Evolutionary conservation across 2,329 filamentous ascomycete species (phyloP), one percentile per base, ranked within the genome.

Genomic region (Orbilia javanica): DNA sequence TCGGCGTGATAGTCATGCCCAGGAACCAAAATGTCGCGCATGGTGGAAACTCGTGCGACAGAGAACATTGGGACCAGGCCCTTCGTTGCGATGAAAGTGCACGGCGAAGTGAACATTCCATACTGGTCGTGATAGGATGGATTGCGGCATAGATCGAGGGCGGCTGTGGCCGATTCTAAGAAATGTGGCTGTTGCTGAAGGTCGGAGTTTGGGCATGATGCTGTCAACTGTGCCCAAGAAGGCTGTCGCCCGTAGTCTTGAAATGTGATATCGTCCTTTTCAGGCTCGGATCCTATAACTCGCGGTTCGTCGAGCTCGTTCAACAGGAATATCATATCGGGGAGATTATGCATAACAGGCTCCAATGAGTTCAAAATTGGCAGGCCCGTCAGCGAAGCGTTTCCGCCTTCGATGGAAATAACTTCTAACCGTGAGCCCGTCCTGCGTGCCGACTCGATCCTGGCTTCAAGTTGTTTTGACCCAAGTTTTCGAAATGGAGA

Each of bases 281-380:
- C 39, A 3, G 60, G 34, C 34, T 48, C 15, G 29, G 36, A 46
- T 18, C 60, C 60, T 31, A 64, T n/a, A 34, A 64, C 60, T 13
- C 60, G 60, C 25, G 60, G 60, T 64, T 64, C 60, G 39, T 64
- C 60, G n/a, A 64, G 60, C 39, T 64, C 60, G 31, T 64, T 64
- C 34, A 64, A 20, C 8, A 64, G 60, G 20, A 64, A 64, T 8
- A 18, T 64, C 31, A 64, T 31, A 48, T 64, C 39, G 8, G 60
- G 60, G n/a, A 64, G 36, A 13, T 48, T 39, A 27, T 29, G 34
- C 8, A 64, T 22, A 48, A 64, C 25, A 18, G 39, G 22, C 25
- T 29, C 31, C 18, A 64, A 29, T 27, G 60, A 64, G 4, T 64
- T 18, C 15, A 48, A 11, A 29, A 64, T 64, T 10, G 34, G 18